Evolutionary conservation across 805 yeast genomes (phyloP).

Genomic region (Saccharomycopsis selenospora): DNA sequence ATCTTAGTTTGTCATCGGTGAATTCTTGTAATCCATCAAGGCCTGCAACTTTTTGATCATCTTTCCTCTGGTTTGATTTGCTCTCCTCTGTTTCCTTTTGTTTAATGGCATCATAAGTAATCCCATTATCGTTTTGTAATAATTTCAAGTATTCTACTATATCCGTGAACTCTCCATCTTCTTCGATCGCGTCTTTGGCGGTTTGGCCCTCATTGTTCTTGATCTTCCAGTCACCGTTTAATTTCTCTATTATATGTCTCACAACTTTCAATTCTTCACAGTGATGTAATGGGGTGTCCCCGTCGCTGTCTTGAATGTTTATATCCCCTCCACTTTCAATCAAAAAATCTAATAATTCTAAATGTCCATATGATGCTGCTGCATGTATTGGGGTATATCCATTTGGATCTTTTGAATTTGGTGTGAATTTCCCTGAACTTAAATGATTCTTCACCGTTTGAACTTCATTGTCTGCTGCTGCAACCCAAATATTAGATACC

Average conservation of each 20-base stretch:
- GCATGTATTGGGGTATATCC: constrained; percentile 98
- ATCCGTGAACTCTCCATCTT: constrained; percentile 82
- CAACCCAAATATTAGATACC: constrained; percentile 77
- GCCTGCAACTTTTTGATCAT: background rate
- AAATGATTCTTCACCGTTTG: constrained; percentile 52
- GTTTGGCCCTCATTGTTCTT: constrained; percentile 72
- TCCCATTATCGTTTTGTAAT: constrained; percentile 24
- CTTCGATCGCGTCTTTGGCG: constrained; percentile 51
- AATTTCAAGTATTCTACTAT: constrained; percentile 54
- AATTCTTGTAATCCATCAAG: background rate
- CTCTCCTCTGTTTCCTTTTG: background rate
- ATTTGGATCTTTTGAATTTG: constrained; percentile 78
- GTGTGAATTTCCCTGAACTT: constrained; percentile 41
- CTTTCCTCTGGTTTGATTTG: background rate
- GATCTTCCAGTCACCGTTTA: constrained; percentile 56
- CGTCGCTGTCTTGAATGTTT: constrained; percentile 77
- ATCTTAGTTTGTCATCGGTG: constrained; percentile 42
- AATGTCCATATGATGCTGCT: constrained; percentile 88
- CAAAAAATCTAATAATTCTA: constrained; percentile 54
- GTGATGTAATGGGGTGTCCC: constrained; percentile 93
- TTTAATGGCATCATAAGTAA: background rate
- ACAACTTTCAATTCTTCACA: constrained; percentile 70
- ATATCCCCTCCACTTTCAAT: constrained; percentile 51
- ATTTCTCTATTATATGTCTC: constrained; percentile 53
- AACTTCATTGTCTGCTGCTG: constrained; percentile 79